Base-by-base conservation (phyloP, 2,329 filamentous ascomycete genomes). In the Penicillium sp. region DNA sequence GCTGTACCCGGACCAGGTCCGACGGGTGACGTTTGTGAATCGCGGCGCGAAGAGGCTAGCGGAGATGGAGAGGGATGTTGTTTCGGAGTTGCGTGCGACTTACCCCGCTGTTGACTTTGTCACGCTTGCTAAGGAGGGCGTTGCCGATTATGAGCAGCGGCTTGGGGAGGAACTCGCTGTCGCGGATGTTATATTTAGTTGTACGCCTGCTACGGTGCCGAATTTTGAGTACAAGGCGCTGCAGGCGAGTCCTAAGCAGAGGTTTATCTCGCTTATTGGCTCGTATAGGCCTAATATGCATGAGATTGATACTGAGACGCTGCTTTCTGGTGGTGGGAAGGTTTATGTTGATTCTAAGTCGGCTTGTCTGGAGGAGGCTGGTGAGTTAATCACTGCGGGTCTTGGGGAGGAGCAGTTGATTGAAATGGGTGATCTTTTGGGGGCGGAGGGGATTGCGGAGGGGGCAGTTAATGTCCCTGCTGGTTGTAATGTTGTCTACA, bases 1-100 rank as follows among this genome's bases (percentile, higher is more conserved):
- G 4, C 63, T 78, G 0, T 61, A 72, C 7, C 66, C 58, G 0
- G 58, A 65, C 0, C 69, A 75, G 10, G 69, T 80, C 16, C 83
- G 84, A 59, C 82, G 85, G 44, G 80, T 97, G 49, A 87, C 91
- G 66, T 85, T 96, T 62, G 85, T 96, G 64, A 94, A 91, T 65
- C 86, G 89, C 13, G 66, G 71, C 3, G 77, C 78, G 15, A 83
- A 86, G 66, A 83, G 86, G 23, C 85, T 88, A 78, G 67, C 73
- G 0, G 72, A 80, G 52, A 62, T 75, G 52, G 62, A 68, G 49
- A 55, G 52, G 1, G 62, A 61, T 4, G 60, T 74, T 0, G 55
- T 75, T 7, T 50, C 50, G 2, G 67, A 74, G 12, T 50, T 80
- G 23, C 69, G 69, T 12, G 45, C 57, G 1, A 65, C 66, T 8